These are phyloP conservation scores for Claviceps sorghi DNA, from an alignment of 2,329 filamentous ascomycete genomes.

Conservation along the genomic window DNA sequence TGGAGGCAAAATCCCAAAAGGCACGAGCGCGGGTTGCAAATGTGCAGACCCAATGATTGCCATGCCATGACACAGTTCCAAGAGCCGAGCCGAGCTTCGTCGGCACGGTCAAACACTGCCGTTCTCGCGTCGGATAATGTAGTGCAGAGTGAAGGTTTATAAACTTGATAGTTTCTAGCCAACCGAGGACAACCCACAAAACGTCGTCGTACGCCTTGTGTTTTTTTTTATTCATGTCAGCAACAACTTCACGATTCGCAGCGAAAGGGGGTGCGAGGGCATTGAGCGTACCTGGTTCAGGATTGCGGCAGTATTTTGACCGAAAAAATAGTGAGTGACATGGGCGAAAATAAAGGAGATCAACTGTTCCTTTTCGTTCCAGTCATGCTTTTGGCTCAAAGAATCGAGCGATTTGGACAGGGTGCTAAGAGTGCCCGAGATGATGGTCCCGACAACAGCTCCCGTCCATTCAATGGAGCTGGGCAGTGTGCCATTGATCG, in stretches of 20 bases:
- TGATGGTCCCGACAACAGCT: constrained; percentile 66
- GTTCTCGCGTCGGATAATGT: constrained; percentile 33
- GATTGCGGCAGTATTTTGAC: constrained; percentile 63
- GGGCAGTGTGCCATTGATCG: constrained; percentile 72
- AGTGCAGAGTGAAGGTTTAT: constrained; percentile 51
- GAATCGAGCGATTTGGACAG: constrained; percentile 45
- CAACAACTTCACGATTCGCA: neutral
- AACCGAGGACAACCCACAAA: constrained; percentile 85
- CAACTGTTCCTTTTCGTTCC: constrained; percentile 54
- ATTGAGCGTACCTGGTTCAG: constrained; percentile 35
- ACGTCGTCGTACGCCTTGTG: constrained; percentile 77
- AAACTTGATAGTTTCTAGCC: constrained; percentile 72
- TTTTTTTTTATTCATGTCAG: neutral
- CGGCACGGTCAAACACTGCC: constrained; percentile 6
- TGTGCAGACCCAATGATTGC: constrained; percentile 54
- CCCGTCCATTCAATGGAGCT: constrained; percentile 85
- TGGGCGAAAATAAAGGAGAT: constrained; percentile 73
- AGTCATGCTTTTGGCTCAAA: constrained; percentile 22
- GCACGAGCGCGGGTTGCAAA: constrained; percentile 73
- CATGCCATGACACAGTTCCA: constrained; percentile 50
- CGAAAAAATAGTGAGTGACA: constrained; percentile 65
- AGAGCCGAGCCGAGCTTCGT: constrained; percentile 8
- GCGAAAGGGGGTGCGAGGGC: neutral
- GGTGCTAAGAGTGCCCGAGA: constrained; percentile 59
- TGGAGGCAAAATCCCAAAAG: constrained; percentile 69